A percentile compares a stretch with the other conserved stretches of the same genome.
phyloP scores from a whole-genome alignment of 805 yeast genomes.

The Yarrowia deformans region DNA sequence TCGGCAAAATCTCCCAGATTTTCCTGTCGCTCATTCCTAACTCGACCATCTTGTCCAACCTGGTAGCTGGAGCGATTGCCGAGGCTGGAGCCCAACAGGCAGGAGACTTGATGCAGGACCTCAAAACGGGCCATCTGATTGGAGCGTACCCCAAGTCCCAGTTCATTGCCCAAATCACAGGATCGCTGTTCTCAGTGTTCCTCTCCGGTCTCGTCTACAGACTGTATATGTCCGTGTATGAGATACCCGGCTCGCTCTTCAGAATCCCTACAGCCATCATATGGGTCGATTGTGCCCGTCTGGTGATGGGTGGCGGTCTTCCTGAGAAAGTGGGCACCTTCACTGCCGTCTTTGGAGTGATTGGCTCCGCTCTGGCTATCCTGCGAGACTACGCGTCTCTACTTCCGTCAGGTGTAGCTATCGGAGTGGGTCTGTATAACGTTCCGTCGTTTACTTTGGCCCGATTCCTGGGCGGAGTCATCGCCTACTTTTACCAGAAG shows the following conservation, averaged over 20 bases:
- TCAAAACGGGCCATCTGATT: slow-evolving; percentile 89
- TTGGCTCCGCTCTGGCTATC: slow-evolving; percentile 57
- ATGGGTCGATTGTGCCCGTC: slow-evolving; percentile 95
- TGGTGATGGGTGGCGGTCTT: slow-evolving; percentile 87
- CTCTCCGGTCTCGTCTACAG: slow-evolving; percentile 83
- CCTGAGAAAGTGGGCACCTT: slow-evolving; percentile 78
- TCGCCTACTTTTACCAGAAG: slow-evolving; percentile 54
- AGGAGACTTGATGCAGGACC: slow-evolving; percentile 96
- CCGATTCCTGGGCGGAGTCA: slow-evolving; percentile 85
- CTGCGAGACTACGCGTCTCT: slow-evolving; percentile 59
- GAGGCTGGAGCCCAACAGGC: slow-evolving; percentile 99
- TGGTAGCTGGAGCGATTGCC: slow-evolving; percentile 95
- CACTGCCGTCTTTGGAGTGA: slow-evolving; percentile 71
- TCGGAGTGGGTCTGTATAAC: slow-evolving; percentile 95
- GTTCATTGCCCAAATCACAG: slow-evolving; percentile 86
- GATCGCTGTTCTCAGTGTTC: slow-evolving; percentile 83
- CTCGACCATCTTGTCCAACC: slow-evolving; percentile 81
- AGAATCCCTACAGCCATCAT: slow-evolving; percentile 94
- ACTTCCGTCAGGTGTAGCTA: slow-evolving; percentile 95
- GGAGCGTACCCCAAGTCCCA: slow-evolving; percentile 95
- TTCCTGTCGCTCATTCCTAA: slow-evolving; percentile 78
- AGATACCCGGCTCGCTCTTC: slow-evolving; percentile 81
- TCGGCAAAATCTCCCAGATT: slow-evolving; percentile 91
- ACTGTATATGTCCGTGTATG: slow-evolving; percentile 80
- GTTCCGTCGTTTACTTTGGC: slow-evolving; percentile 94